Evolutionary conservation across 352 stramenopile genomes (phyloP).

Genomic region (Phytopythium delawarense): DNA sequence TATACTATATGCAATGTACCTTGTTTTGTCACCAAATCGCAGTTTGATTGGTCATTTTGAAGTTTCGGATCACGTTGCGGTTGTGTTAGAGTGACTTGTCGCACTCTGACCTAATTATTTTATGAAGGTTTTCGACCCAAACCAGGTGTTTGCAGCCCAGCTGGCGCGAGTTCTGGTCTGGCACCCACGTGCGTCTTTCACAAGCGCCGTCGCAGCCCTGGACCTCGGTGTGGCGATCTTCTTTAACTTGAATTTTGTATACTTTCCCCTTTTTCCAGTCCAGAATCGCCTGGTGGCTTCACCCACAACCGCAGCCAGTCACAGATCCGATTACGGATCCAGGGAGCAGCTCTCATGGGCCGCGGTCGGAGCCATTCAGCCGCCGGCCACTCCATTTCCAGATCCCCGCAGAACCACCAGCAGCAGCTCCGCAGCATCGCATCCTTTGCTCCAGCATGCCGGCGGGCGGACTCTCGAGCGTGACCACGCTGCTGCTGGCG

Average conservation of each 20-base stretch:
- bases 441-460: conserved; percentile 22
- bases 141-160: neutral
- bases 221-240: neutral
- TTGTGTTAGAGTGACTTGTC: too few species aligned
- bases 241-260: neutral
- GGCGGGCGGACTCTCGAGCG: conserved; percentile 23
- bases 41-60: too few species aligned
- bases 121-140: neutral
- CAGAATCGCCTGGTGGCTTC: neutral
- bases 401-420: conserved; percentile 7
- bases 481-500: conserved; percentile 44
- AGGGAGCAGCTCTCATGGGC: neutral
- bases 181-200: neutral
- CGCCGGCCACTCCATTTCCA: neutral
- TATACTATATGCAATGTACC: too few species aligned
- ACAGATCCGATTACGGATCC: conserved; percentile 5
- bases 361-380: neutral
- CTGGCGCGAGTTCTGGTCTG: neutral
- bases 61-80: too few species aligned
- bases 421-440: conserved; percentile 1
- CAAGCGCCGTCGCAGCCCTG: neutral
- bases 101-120: too few species aligned
- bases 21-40: too few species aligned
- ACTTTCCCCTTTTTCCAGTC: neutral
- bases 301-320: conserved; percentile 10